A percentile compares a stretch with the other conserved stretches of the same genome.
Conservation (phyloP, 129 eudicot species). For the Tanacetum coccineum region DNA sequence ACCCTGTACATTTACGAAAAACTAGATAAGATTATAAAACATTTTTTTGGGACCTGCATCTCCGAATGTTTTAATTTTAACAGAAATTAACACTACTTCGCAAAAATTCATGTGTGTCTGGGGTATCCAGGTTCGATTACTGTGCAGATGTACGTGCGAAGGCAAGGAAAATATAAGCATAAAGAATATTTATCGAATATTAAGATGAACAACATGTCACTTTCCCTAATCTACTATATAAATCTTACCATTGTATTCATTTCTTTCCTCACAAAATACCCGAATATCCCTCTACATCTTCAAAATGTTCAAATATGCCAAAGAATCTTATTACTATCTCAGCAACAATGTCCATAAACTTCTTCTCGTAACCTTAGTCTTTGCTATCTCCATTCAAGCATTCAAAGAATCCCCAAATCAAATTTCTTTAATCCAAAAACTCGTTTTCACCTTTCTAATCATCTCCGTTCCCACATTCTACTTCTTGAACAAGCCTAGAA, state of each 20-base stretch:
- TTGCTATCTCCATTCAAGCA: constrained; percentile 4
- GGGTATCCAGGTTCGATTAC: too few species aligned
- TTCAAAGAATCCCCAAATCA: not conserved
- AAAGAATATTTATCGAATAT: too few species aligned
- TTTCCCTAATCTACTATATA: not conserved
- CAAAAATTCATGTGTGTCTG: too few species aligned
- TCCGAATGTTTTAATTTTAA: too few species aligned
- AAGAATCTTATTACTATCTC: constrained; percentile 18
- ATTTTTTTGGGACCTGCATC: too few species aligned
- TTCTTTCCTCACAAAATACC: not conserved
- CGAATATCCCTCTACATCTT: not conserved
- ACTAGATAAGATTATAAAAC: too few species aligned
- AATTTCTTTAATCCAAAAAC: not conserved
- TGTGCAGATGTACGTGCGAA: too few species aligned
- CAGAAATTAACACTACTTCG: too few species aligned
- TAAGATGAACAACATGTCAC: not conserved
- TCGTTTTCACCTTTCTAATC: constrained; percentile 9
- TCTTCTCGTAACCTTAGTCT: constrained; percentile 19
- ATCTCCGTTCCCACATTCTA: constrained; percentile 19
- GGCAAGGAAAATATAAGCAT: too few species aligned
- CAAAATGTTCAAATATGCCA: constrained; percentile 26
- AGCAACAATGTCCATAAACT: constrained; percentile 19
- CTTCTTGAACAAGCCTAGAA: constrained; percentile 27
- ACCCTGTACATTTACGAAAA: too few species aligned
- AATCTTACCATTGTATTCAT: constrained; percentile 9